Conservation (phyloP, 2,329 filamentous ascomycete species). For the Albophoma yamanashiensis region DNA sequence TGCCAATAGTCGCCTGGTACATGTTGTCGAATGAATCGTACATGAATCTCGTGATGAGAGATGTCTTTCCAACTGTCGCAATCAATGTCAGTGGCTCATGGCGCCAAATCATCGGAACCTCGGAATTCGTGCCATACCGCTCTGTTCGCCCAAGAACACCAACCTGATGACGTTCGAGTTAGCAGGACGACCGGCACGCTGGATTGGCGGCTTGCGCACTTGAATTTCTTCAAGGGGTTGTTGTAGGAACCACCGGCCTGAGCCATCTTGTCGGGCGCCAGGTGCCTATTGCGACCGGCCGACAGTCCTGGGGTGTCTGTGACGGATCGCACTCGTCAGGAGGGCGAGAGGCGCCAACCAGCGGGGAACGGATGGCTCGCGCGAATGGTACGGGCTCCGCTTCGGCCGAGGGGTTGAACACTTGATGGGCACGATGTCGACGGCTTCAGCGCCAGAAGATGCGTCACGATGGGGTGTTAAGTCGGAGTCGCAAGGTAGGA, state of each 20-base stretch:
- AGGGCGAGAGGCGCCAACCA: neutral
- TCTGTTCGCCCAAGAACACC: slow-evolving; percentile 97
- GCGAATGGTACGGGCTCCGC: neutral
- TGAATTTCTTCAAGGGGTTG: slow-evolving; percentile 99
- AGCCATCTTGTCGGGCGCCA: slow-evolving; percentile 53
- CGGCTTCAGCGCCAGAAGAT: neutral
- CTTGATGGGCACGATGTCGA: neutral
- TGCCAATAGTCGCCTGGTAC: slow-evolving; percentile 98
- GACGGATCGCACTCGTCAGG: neutral
- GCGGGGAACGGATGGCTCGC: neutral
- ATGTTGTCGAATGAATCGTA: slow-evolving; percentile 99
- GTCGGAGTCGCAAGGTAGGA: neutral
- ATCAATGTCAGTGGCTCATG: slow-evolving; percentile 12
- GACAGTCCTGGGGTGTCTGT: neutral
- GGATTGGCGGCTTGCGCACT: slow-evolving; percentile 42
- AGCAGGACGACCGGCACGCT: slow-evolving; percentile 2
- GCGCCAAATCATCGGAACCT: too few species aligned
- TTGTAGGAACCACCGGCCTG: slow-evolving; percentile 81
- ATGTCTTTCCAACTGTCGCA: slow-evolving; percentile 84
- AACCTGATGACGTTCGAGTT: slow-evolving; percentile 44
- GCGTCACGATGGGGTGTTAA: neutral
- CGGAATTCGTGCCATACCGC: slow-evolving; percentile 53
- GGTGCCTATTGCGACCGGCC: neutral
- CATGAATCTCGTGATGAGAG: slow-evolving; percentile 98
- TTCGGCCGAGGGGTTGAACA: neutral